phyloP scores from a whole-genome alignment of 495 filamentous ascomycete genomes.

The Podospora comata region DNA sequence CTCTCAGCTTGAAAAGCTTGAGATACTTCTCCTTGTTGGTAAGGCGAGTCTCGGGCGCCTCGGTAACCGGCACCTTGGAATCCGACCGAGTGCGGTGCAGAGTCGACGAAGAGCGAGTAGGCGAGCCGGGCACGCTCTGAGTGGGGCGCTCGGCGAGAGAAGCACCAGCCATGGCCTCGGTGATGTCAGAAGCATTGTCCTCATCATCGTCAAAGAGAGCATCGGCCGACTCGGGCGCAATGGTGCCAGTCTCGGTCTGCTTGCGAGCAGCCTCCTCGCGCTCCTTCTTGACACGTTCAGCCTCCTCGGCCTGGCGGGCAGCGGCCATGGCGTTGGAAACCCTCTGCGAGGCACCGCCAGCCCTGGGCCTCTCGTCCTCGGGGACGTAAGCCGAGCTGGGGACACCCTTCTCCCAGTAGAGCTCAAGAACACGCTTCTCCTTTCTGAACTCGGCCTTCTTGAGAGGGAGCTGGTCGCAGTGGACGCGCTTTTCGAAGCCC shows the following conservation, averaged over 20 bases:
- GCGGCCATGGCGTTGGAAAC: slow-evolving; percentile 72
- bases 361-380: slow-evolving; percentile 92
- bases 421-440: slow-evolving; percentile 84
- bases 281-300: slow-evolving; percentile 72
- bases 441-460: slow-evolving; percentile 99
- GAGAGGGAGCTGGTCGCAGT: slow-evolving; percentile 94
- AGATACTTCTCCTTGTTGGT: slow-evolving; percentile 96
- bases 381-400: slow-evolving; percentile 94
- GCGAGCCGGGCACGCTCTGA: slow-evolving; percentile 93
- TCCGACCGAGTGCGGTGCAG: slow-evolving; percentile 91
- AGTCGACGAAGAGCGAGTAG: slow-evolving; percentile 70
- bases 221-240: slow-evolving; percentile 85
- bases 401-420: slow-evolving; percentile 99
- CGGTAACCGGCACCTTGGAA: slow-evolving; percentile 76
- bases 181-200: slow-evolving; percentile 79
- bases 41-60: slow-evolving; percentile 69
- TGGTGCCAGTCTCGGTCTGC: slow-evolving; percentile 88
- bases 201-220: slow-evolving; percentile 94
- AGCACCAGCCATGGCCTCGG: slow-evolving; percentile 79
- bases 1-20: slow-evolving; percentile 81
- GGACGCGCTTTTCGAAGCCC: slow-evolving; percentile 98
- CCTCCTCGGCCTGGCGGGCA: slow-evolving; percentile 73
- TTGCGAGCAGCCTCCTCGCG: slow-evolving; percentile 82
- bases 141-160: slow-evolving; percentile 83
- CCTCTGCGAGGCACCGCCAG: slow-evolving; percentile 56